phyloP scores from a whole-genome alignment of 257 asterid genomes.

The Parsonsia alboflavescens region DNA sequence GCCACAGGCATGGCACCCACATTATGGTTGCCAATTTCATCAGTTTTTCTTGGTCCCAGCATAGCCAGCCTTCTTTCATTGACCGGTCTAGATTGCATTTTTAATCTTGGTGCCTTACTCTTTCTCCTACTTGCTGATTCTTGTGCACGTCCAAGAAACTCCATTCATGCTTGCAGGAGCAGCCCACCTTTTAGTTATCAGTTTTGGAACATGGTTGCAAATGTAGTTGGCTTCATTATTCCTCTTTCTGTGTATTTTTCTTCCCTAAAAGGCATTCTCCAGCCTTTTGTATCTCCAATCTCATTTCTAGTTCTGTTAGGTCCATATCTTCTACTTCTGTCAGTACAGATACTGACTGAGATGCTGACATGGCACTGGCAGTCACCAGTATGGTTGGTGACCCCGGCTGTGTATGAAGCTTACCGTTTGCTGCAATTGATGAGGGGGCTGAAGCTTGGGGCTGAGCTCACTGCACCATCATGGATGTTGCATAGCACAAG shows the following conservation, averaged over 20 bases:
- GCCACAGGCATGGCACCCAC: conserved; percentile 90
- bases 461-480: conserved; percentile 57
- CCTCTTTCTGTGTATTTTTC: conserved; percentile 44
- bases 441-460: conserved; percentile 89
- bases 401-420: conserved; percentile 78
- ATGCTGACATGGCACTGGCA: conserved; percentile 95
- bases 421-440: conserved; percentile 82
- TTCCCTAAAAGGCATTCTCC: conserved; percentile 55
- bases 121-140: conserved; percentile 94
- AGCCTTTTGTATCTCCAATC: conserved; percentile 59
- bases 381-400: conserved; percentile 93
- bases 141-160: conserved; percentile 45
- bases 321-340: conserved; percentile 78
- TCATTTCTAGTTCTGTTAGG: conserved; percentile 69
- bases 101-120: conserved; percentile 82
- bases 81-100: conserved; percentile 92
- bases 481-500: conserved; percentile 72
- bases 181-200: conserved; percentile 66
- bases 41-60: conserved; percentile 84
- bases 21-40: conserved; percentile 79
- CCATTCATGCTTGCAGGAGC: conserved; percentile 27
- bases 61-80: conserved; percentile 89
- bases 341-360: conserved; percentile 78
- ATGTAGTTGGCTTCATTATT: conserved; percentile 41
- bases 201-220: conserved; percentile 79